phyloP scores from a whole-genome alignment of 2,329 filamentous ascomycete genomes.

The Emergomyces africanus region DNA sequence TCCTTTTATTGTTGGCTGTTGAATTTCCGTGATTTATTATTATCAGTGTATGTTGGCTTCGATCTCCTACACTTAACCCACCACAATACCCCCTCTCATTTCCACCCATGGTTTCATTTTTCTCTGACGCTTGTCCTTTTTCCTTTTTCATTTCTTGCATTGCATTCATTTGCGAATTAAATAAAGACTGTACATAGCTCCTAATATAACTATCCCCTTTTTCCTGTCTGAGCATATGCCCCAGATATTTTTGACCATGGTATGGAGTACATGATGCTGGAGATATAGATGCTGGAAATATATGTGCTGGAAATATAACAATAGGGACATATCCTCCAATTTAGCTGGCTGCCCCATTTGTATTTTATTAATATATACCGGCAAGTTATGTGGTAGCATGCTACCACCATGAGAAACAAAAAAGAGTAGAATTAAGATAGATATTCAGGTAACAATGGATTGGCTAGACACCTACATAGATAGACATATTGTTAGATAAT shows the following conservation, averaged over 20 bases:
- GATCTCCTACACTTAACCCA: not conserved
- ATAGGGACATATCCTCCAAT: too few species aligned
- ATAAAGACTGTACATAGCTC: not conserved
- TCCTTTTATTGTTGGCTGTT: not conserved
- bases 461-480: not conserved
- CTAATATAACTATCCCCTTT: not conserved
- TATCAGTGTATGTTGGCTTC: not conserved
- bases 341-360: too few species aligned
- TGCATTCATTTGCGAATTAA: not conserved
- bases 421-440: not conserved
- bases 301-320: too few species aligned
- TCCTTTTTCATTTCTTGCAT: too few species aligned
- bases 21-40: not conserved
- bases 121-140: not conserved
- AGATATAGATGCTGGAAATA: too few species aligned
- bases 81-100: not conserved
- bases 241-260: too few species aligned
- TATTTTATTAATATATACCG: too few species aligned
- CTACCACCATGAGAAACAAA: not conserved
- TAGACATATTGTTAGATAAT: not conserved
- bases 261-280: too few species aligned
- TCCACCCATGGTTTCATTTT: not conserved
- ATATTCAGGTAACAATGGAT: not conserved
- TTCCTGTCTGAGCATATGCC: too few species aligned
- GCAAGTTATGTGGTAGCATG: too few species aligned